Percentiles rank a stretch among this genome's conserved stretches.
phyloP scores from a whole-genome alignment of 1,284 basidiomycete genomes.

The Ganoderma sp. region DNA sequence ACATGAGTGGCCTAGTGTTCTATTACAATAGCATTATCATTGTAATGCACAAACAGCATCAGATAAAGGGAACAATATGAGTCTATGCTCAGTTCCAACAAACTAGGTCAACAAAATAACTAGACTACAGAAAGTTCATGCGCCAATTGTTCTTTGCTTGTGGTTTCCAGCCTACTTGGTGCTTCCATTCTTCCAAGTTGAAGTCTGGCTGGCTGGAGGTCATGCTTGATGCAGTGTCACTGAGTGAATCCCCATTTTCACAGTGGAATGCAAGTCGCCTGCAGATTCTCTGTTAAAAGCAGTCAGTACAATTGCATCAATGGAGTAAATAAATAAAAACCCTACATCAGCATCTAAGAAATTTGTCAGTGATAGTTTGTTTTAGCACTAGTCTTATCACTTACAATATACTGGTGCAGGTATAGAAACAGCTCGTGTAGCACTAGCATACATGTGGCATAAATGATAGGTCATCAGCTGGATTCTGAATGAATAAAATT shows the following conservation, averaged over 20 bases:
- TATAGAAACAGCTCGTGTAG: conserved; percentile 69
- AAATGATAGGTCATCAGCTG: conserved; percentile 59
- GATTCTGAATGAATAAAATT: conserved; percentile 42
- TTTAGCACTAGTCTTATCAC: conserved; percentile 33
- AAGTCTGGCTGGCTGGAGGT: conserved; percentile 33
- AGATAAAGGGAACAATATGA: too few relatives aligned
- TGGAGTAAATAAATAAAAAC: not conserved
- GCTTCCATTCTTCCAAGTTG: conserved; percentile 45
- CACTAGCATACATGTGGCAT: conserved; percentile 62
- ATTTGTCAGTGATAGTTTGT: conserved; percentile 7
- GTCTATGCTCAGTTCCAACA: too few relatives aligned
- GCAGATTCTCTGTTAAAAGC: conserved; percentile 55
- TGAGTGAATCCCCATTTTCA: conserved; percentile 23
- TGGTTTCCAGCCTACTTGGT: not conserved
- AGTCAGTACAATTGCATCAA: not conserved
- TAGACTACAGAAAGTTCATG: not conserved
- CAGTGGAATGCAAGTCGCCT: conserved; percentile 30
- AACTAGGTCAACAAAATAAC: not conserved
- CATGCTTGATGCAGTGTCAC: conserved; percentile 38
- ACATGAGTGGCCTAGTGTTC: too few relatives aligned
- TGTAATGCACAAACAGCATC: too few relatives aligned
- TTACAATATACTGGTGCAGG: conserved; percentile 70
- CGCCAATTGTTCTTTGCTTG: conserved; percentile 6
- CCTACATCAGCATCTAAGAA: conserved; percentile 59
- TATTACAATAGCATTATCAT: too few relatives aligned